Evolutionary conservation across 2,329 filamentous ascomycete genomes (phyloP), one percentile per base, ranked within the genome.

Genomic region (Sarocladium brachiariae): DNA sequence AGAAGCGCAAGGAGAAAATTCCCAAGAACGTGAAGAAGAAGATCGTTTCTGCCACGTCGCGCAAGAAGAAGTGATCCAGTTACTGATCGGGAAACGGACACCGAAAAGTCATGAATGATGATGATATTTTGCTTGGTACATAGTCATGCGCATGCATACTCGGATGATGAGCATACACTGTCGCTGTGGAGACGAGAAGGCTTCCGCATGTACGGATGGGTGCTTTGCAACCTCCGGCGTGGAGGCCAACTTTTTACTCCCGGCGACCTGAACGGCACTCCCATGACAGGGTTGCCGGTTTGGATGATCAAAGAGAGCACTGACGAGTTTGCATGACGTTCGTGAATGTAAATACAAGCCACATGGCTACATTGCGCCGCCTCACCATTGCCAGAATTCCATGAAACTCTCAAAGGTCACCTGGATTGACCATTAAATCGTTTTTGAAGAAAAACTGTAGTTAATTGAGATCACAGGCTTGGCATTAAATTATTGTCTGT

Each of bases 21-120:
- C 92, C 93, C 0, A 99, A 99, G 71, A 83, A 95, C 64, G 57
- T 96, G 30, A 99, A 99, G 78, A 97, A 96, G 75, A 88, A 86
- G 65, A 69, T 95, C 52, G 80, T 95, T 23, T 78, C 76, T 51
- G 73, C 74, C 55, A 75, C 77, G 14, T 74, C 80, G 51, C 73
- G 81, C 57, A 81, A 78, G 61, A 86, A 87, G 71, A 84, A 47
- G 16, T 33, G 25, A 47, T 47, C 25, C 5, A 19, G n/a, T 10
- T 45, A 4, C 18, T n/a, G 13, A 47, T 9, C 16, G 16, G 25
- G 25, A 33, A 47, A 18, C n/a, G 30, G 37, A 50, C 16, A n/a
- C n/a, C n/a, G 8, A 18, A 16, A 30, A 33, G 25, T 14, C 13
- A 39, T 19, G 27, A 34, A 24, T 49, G 19, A 35, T 31, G 46